These are phyloP conservation scores for Citrullus colocynthis DNA, from an alignment of 306 rosid species.

Conservation along the genomic window DNA sequence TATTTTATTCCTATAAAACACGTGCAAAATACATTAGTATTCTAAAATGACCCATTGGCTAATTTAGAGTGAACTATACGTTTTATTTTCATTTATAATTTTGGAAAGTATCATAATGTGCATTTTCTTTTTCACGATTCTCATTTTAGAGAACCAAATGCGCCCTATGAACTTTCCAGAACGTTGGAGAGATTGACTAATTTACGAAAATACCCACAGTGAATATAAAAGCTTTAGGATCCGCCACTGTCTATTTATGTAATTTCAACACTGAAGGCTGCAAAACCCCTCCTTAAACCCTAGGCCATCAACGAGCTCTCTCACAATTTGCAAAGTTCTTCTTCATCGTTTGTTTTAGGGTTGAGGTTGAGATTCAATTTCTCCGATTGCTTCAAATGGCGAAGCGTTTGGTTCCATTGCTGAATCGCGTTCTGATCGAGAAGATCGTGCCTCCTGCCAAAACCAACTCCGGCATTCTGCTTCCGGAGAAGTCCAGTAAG, in stretches of 20 bases:
- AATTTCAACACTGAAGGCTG: not conserved
- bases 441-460: conserved; percentile 57
- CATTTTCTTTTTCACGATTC: no score
- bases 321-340: not conserved
- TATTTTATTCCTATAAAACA: no score
- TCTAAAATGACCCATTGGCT: no score
- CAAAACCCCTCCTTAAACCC: conserved; percentile 3
- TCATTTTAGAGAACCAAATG: no score
- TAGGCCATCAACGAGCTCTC: not conserved
- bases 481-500: conserved; percentile 52
- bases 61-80: no score
- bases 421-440: conserved; percentile 65
- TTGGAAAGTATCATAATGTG: no score
- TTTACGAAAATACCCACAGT: not conserved
- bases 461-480: conserved; percentile 46
- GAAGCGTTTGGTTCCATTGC: conserved; percentile 55
- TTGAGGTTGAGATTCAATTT: not conserved
- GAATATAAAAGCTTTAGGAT: not conserved
- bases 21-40: no score
- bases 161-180: not conserved
- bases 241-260: not conserved
- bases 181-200: not conserved
- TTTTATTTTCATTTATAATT: no score
- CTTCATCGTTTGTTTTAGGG: not conserved
- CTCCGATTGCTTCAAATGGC: conserved; percentile 27